These are phyloP conservation scores for Trichoderma sp. DNA, from an alignment of 2,329 filamentous ascomycete species.

Conservation along the genomic window DNA sequence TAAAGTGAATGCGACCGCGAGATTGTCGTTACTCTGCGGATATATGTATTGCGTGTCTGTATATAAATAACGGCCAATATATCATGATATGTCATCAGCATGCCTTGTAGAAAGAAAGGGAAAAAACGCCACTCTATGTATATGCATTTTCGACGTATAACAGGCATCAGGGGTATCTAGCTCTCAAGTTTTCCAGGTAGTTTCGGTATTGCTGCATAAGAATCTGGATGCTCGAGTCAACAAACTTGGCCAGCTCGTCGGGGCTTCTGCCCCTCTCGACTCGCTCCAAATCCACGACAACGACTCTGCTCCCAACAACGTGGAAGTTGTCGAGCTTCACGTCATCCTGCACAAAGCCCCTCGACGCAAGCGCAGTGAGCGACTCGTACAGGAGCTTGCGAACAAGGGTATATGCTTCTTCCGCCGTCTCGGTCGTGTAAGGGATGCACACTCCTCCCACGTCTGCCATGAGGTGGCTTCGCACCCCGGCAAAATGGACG, in stretches of 20 bases:
- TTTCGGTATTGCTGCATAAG: slow-evolving; percentile 18
- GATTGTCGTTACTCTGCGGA: slow-evolving; percentile 5
- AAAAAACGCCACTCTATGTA: slow-evolving; percentile 11
- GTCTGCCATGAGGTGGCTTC: slow-evolving; percentile 29
- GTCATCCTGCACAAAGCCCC: slow-evolving; percentile 26
- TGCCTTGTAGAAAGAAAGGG: not conserved
- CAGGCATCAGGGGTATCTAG: slow-evolving; percentile 12
- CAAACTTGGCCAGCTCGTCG: slow-evolving; percentile 11
- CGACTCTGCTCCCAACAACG: slow-evolving; percentile 23
- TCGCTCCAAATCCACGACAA: slow-evolving; percentile 26
- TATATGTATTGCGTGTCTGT: not conserved
- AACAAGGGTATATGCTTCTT: slow-evolving; percentile 23
- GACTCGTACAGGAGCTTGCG: slow-evolving; percentile 30
- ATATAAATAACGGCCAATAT: not conserved
- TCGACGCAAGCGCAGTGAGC: slow-evolving; percentile 25
- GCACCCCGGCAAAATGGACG: slow-evolving; percentile 23
- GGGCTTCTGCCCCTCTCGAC: slow-evolving; percentile 13
- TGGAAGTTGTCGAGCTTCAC: slow-evolving; percentile 27
- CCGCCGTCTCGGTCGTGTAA: slow-evolving; percentile 24
- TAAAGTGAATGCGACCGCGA: not conserved
- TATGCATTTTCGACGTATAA: not conserved
- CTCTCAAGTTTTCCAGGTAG: slow-evolving; percentile 15
- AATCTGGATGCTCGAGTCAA: slow-evolving; percentile 6
- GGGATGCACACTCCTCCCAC: slow-evolving; percentile 25
- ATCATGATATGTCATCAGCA: slow-evolving; percentile 11